These are phyloP conservation scores for Davidsoniella virescens DNA, from an alignment of 2,329 filamentous ascomycete species.

Conservation along the genomic window DNA sequence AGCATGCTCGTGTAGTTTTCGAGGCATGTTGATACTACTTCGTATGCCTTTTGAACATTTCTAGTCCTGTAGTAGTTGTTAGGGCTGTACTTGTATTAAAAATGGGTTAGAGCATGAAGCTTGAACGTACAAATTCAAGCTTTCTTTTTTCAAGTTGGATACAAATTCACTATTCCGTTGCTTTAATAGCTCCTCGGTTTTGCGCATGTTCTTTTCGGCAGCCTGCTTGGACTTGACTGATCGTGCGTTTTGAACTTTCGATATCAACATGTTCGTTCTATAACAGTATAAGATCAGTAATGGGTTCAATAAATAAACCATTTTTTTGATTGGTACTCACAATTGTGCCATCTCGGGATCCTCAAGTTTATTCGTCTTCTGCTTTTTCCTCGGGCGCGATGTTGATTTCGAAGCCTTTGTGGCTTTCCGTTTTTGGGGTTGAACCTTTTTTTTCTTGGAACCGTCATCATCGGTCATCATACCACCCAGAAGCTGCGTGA, in stretches of 20 bases:
- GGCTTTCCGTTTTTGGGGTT: not conserved
- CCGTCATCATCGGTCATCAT: not conserved
- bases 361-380: not conserved
- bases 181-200: slow-evolving; percentile 5
- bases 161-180: slow-evolving; percentile 5
- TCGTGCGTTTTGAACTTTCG: slow-evolving; percentile 5
- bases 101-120: not conserved
- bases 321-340: not conserved
- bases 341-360: not conserved
- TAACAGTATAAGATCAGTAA: not conserved
- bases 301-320: not conserved
- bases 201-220: not conserved
- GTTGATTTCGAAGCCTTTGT: not conserved
- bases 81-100: not conserved
- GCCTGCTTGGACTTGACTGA: slow-evolving; percentile 5
- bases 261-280: slow-evolving; percentile 4
- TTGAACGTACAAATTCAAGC: slow-evolving; percentile 7
- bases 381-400: not conserved
- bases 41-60: slow-evolving; percentile 4
- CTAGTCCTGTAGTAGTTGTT: slow-evolving; percentile 3
- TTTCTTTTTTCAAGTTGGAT: slow-evolving; percentile 5
- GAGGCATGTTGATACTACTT: not conserved
- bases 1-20: not conserved
- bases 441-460: not conserved
- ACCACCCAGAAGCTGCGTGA: not conserved